Evolutionary conservation across 106 monocot genomes (phyloP), one percentile per base, ranked within the genome.

Genomic region (Dioscorea alata): DNA sequence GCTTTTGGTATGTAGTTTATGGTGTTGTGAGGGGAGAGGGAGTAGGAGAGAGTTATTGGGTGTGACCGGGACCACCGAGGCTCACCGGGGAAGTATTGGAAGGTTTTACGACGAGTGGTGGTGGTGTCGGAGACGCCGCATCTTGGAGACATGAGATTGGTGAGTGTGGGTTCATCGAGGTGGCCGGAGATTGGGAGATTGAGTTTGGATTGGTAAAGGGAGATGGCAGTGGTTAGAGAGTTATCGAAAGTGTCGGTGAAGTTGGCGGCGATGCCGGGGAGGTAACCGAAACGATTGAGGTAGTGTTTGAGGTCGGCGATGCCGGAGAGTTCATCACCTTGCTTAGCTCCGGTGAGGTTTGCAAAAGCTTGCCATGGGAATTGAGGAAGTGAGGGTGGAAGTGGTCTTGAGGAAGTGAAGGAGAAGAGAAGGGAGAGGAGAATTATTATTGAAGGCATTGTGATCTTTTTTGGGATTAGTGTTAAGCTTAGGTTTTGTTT

Each of bases 21-120:
- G 33, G 69, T 72, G 54, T 70, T 31, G 9, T 22, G 23, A 0
- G 78, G 77, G 18, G 89, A 87, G 49, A 97, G 58, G 23, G 87
- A 84, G 73, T 90, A 97, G 10, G 92, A 83, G 25, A 97, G 80
- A 13, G 20, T 75, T 13, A 84, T 59, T 18, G 86, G 82, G 16
- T 54, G 35, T 2, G 80, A 14, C 51, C 80, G 71, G 51, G 48
- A 32, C 89, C 92, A 97, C 33, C 80, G 60, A 0, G 97, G 97
- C 48, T 73, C 8, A 6, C 92, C 87, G 0, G 84, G 52, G 77
- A 97, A 92, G 79, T 81, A 92, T 0, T 84, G 75, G 77, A 65
- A 97, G 32, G 74, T 76, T 24, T 57, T 61, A 65, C 23, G 67
- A 15, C 19, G 23, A 23, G 18, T 49, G 32, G 28, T 6, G 15